phyloP scores from a whole-genome alignment of 345 rosid species.

The Leavenworthia alabamica region DNA sequence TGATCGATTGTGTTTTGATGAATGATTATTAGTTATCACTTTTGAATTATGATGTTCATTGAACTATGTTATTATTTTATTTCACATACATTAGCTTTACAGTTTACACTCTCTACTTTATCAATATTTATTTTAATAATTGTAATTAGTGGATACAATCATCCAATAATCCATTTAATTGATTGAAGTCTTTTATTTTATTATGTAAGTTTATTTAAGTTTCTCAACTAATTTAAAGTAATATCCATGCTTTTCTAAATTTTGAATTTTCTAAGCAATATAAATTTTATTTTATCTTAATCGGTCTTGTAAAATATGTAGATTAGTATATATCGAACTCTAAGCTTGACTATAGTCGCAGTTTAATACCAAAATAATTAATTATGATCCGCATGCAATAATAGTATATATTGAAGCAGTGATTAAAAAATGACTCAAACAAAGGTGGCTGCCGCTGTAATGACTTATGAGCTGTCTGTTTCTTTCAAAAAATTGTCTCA shows the following conservation, averaged over 20 bases:
- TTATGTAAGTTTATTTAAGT: background rate
- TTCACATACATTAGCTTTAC: constrained; percentile 1
- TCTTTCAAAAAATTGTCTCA: background rate
- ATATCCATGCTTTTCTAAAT: background rate
- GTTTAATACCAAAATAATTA: background rate
- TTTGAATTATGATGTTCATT: constrained; percentile 22
- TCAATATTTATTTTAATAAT: background rate
- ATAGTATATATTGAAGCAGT: background rate
- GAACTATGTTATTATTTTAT: constrained; percentile 16
- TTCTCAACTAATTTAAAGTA: constrained; percentile 4
- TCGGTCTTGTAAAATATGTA: background rate
- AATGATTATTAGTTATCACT: constrained; percentile 14
- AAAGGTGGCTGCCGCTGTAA: background rate
- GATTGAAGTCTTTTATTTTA: background rate
- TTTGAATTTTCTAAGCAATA: background rate
- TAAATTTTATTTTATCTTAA: background rate
- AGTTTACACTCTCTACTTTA: constrained; percentile 3
- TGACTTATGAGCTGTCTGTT: background rate
- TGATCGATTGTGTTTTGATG: background rate
- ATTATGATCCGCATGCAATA: background rate
- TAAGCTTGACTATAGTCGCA: background rate
- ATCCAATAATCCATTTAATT: constrained; percentile 7
- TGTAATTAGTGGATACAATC: constrained; percentile 25
- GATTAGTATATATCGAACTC: background rate
- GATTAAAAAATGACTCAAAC: background rate